Base-by-base conservation (phyloP, 2,329 filamentous ascomycete species). In the Davidsoniella eucalypti region DNA sequence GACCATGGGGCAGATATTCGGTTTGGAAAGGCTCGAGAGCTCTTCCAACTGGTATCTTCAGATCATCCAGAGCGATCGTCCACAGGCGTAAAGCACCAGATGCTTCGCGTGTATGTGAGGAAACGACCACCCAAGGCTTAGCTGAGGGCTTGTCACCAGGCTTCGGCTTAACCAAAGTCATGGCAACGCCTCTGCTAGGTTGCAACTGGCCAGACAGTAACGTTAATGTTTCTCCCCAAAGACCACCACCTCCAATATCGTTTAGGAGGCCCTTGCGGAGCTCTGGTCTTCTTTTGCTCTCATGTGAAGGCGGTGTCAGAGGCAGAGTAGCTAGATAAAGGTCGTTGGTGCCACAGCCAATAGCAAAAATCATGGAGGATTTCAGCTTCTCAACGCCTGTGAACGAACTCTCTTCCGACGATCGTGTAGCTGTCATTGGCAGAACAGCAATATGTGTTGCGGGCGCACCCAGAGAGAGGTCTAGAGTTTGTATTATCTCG, bases 141-240 rank as follows among this genome's bases (percentile, higher is more conserved):
- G 54, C 59, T 4, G 64, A 60, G 42, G 63, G 64, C 40, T 71
- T 68, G 6, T 64, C 59, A 8, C 49, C 51, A 38, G 46, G 21
- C 46, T 55, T 57, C 1, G 67, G 64, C 55, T 65, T 68, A 33
- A 72, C 60, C 18, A 78, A 55, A 2, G 69, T 71, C 52, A 82
- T 70, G 2, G 77, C 72, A 9, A 81, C 58, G 4, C 73, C 74
- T 53, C 76, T 68, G 29, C 72, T 73, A 25, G 67, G 63, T 54
- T 67, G 72, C 43, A 65, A 63, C 58, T 77, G 75, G 1, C 77
- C 76, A 16, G 63, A 63, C 5, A 82, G 67, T 9, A 71, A 59
- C 1, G 71, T 66, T 21, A 82, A 61, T 0, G 69, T 71, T 61
- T 82, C 78, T 5, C 76, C 76, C 76, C 78, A 82, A n/a, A 69